Evolutionary conservation across 2,329 filamentous ascomycete species (phyloP), one percentile per base, ranked within the genome.

Genomic region (Amesomyces nigricolor): DNA sequence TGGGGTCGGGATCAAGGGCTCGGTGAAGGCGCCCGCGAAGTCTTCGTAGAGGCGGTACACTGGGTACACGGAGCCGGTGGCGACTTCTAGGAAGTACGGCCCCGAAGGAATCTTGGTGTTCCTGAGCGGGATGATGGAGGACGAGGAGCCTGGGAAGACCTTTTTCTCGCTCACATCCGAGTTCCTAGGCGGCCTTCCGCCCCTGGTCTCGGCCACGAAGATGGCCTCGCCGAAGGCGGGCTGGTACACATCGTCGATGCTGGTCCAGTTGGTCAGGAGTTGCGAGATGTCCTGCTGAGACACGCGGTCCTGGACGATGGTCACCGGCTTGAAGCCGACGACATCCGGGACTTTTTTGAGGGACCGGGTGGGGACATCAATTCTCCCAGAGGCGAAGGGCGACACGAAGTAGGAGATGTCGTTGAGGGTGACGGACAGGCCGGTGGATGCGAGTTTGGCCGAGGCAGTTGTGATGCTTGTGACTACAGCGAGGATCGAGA

Each of bases 1-100:
- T 0, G 66, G 67, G 0, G 56, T 67, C 37, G 67, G 67, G 10
- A 72, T 58, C 7, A 72, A 61, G 2, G 66, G 59, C 51, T 68
- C 62, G 14, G 60, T 60, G 52, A 72, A 72, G 8, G 68, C 59
- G 4, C 66, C 66, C 4, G 66, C 63, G 44, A 67, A 69, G 53
- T 72, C 69, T 2, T 63, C 61, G 58, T 73, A 73, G 3, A 72
- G 64, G 1, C 70, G 64, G 57, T 69, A 71, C 30, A 67, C 70
- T 14, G 66, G 67, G 53, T 71, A 66, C 37, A 71, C 54, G 1
- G 61, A 56, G 0, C 71, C 71, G 1, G 67, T 67, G 19, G 59
- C 45, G 2, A 60, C 58, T 22, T 72, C 64, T 9, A 72, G 56
- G 58, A 73, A 72, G 61, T 73, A 73, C 0, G 71, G 71, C 0